phyloP scores from a whole-genome alignment of 75 land plant species.

The Sequoiadendron giganteum region DNA sequence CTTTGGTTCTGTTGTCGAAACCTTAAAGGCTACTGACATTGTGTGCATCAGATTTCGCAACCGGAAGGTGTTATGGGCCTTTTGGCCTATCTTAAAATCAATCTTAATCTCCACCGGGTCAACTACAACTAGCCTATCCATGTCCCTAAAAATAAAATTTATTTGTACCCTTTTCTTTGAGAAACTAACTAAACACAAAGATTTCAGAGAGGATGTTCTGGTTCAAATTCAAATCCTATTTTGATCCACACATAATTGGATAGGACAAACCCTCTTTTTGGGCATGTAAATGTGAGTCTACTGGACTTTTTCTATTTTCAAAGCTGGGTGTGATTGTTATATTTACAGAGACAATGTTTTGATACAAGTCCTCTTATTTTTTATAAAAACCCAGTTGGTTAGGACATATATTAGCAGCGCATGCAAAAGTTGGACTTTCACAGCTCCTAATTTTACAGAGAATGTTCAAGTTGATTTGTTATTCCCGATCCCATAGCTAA shows the following conservation, averaged over 20 bases:
- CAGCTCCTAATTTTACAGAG: not conserved
- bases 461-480: not conserved
- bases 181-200: not conserved
- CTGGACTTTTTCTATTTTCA: not conserved
- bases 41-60: slow-evolving; percentile 24
- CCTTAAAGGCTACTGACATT: slow-evolving; percentile 37
- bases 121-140: slow-evolving; percentile 34
- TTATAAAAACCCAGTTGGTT: too few relatives aligned
- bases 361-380: not conserved
- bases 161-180: not conserved
- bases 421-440: not conserved
- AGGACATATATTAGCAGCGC: not conserved
- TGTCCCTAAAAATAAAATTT: not conserved
- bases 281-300: not conserved
- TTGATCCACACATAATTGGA: not conserved
- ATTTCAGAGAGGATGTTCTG: not conserved
- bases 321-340: not conserved
- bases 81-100: slow-evolving; percentile 16
- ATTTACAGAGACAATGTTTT: not conserved
- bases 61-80: slow-evolving; percentile 7
- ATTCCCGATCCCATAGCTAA: not conserved
- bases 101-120: slow-evolving; percentile 22
- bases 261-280: not conserved
- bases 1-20: slow-evolving; percentile 23
- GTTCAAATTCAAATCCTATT: not conserved